Evolutionary conservation across 129 eudicot genomes (phyloP), one percentile per base, ranked within the genome.

Genomic region (Deinandra increscens): DNA sequence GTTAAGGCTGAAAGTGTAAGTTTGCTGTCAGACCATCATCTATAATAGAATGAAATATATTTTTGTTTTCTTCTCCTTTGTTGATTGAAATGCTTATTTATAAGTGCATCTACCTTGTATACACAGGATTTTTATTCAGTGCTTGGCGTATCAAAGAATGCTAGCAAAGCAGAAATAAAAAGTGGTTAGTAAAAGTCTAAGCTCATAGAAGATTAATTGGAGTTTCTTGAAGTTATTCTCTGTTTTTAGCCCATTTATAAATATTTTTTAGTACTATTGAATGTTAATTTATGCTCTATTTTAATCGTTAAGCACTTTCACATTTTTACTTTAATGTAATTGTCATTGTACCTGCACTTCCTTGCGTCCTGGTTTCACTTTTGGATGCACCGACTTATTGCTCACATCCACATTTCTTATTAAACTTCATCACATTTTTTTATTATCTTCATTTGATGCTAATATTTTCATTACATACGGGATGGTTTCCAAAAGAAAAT

Each of bases 91-190:
- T 54, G 34, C 29, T 79, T 45, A 46, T 55, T 54, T 36, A 19
- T 23, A 9, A 11, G 34, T 38, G 29, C 17, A 9, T 64, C 31
- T 15, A 42, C 46, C 60, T 53, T 68, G 67, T 46, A 61, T 44
- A 12, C 34, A 65, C 91, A 91, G 97, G 94, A 91, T 73, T 91
- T 51, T 69, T 91, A 91, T 79, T 71, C 90, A 43, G 85, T 88
- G 41, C 97, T 91, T 72, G 95, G 96, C 10, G 98, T 92, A 29
- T 84, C 98, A 38, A 84, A 83, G 79, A 86, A 82, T 80, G 46
- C 98, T n/a, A 86, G 85, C 91, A 92, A 92, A 79, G 64, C 98
- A 53, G 98, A 92, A 59, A 92, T 92, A 46, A 92, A 92, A 83
- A 92, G 91, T 71, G 96, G 98, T 92, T 51, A 82, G 98, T 81